Evolutionary conservation across 1,284 basidiomycete genomes (phyloP), one percentile per base, ranked within the genome.

Genomic region (Ceratobasidium sp.): DNA sequence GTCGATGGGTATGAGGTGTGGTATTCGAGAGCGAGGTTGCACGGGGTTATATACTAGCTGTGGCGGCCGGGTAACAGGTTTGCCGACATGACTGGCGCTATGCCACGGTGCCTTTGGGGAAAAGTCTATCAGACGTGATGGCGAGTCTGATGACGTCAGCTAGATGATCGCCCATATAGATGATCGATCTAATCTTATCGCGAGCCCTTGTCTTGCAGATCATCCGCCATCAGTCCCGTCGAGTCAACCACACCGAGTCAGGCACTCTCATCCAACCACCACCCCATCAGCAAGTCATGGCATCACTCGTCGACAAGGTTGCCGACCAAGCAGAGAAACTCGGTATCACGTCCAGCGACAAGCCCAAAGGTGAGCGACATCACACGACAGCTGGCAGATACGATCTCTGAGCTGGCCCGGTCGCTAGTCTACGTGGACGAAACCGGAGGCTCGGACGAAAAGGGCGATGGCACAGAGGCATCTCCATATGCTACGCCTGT

Each of bases 401-500:
- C 16, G 41, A 72, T 73, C 64, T 58, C 53, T 45, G 50, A 34
- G 60, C 53, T 58, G 62, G 53, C 55, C 39, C 16, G 41, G 34
- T 57, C 48, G 45, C 79, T 85, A 52, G 83, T 91, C 79, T 89
- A 95, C 83, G 87, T 96, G 77, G 94, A 97, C 83, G 94, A 96
- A 82, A 83, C 87, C 65, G 79, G 85, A 69, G 94, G 94, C 73
- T 89, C 89, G 73, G 94, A 97, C 81, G 83, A 85, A 59, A 84
- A 86, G 1, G 93, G 92, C 55, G 86, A 84, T 72, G 96, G 96
- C 74, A 85, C 90, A 10, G 80, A 84, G 76, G 85, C 90, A 77
- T 82, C 85, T 65, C 96, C 96, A 60, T 97, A 93, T 85, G 90
- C 92, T 77, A 87, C 92, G 28, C 87, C 95, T 60, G 88, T 92